phyloP scores from a whole-genome alignment of 176 grass and related monocot species.

The Bonia amplexicaulis region DNA sequence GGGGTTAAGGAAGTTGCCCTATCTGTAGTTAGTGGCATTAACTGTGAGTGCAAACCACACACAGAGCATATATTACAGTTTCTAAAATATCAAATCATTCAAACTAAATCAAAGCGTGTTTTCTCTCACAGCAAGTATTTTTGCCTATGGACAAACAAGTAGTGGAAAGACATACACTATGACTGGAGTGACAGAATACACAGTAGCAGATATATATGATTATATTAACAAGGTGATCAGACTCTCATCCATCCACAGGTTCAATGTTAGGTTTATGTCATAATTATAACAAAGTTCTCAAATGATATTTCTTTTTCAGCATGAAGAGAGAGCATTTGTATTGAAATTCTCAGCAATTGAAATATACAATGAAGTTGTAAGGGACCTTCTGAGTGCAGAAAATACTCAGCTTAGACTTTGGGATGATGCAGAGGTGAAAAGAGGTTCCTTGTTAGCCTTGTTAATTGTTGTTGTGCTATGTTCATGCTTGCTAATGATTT shows the following conservation, averaged over 20 bases:
- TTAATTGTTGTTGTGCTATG: background rate
- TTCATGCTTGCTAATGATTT: conserved; percentile 16
- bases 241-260: background rate
- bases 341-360: conserved; percentile 92
- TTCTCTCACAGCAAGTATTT: conserved; percentile 76
- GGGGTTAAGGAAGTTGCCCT: conserved; percentile 90
- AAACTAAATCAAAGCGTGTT: conserved; percentile 22
- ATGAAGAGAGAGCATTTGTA: conserved; percentile 94
- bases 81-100: background rate
- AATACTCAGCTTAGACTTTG: conserved; percentile 65
- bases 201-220: conserved; percentile 94
- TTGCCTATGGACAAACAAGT: conserved; percentile 97
- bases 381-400: conserved; percentile 80
- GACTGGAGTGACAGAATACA: conserved; percentile 89
- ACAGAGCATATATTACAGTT: background rate
- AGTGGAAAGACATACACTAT: conserved; percentile 98
- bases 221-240: conserved; percentile 74
- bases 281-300: background rate
- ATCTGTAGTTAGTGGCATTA: conserved; percentile 89
- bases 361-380: conserved; percentile 95
- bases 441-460: background rate
- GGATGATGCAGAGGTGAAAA: conserved; percentile 80
- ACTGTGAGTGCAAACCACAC: conserved; percentile 59
- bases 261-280: conserved; percentile 5
- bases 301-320: conserved; percentile 46